phyloP scores from a whole-genome alignment of 176 grass and related monocot species.

The Triticum timopheevii region DNA sequence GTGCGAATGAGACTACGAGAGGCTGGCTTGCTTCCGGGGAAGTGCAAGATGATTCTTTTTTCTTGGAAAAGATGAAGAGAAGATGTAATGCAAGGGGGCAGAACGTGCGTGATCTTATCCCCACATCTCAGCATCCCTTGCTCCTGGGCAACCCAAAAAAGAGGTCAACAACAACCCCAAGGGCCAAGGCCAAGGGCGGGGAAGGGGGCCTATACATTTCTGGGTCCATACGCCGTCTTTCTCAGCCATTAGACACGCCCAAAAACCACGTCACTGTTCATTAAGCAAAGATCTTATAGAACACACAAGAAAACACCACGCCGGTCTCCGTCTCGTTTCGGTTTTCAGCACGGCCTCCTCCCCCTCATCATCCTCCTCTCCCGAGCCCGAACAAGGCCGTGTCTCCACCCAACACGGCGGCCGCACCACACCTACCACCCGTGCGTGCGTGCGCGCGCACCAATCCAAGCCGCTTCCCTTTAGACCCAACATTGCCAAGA shows the following conservation, averaged over 20 bases:
- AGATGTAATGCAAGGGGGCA: not conserved
- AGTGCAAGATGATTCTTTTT: not conserved
- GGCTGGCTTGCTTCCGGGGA: slow-evolving; percentile 7
- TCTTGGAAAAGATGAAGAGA: not conserved
- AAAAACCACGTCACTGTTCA: slow-evolving; percentile 22
- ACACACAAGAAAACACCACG: not conserved
- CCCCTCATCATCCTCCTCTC: not conserved
- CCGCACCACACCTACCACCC: not conserved
- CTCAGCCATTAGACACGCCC: slow-evolving; percentile 21
- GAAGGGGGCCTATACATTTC: not conserved
- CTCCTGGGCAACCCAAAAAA: not conserved
- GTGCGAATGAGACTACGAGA: not conserved
- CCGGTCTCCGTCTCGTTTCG: slow-evolving; percentile 13
- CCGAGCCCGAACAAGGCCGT: not conserved
- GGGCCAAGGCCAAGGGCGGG: not conserved
- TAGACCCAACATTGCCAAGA: not conserved
- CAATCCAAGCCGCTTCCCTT: slow-evolving; percentile 1
- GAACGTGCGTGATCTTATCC: slow-evolving; percentile 4
- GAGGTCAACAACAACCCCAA: slow-evolving; percentile 12
- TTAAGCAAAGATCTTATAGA: not conserved
- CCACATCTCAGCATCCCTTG: slow-evolving; percentile 17
- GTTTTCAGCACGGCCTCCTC: not conserved
- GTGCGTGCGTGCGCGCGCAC: not conserved
- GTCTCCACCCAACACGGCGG: not conserved
- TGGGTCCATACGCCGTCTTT: slow-evolving; percentile 43